Conservation (phyloP, 2,329 filamentous ascomycete species). For the Ceratocystis albifundus region DNA sequence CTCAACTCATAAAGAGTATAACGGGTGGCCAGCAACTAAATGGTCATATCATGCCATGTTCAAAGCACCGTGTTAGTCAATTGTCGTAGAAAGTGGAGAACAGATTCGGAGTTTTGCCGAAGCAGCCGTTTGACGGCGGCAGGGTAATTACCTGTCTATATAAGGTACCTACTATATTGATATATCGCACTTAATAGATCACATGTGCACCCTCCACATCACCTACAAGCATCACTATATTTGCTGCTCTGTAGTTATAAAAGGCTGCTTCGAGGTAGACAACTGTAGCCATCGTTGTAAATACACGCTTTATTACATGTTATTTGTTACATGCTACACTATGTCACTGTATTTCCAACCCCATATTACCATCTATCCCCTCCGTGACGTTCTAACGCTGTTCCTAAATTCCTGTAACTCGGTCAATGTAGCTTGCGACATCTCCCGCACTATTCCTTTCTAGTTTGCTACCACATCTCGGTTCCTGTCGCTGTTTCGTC, state of each 20-base stretch:
- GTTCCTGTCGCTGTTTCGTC: background rate
- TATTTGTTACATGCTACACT: conserved; percentile 4
- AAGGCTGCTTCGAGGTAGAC: no score
- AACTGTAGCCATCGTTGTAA: background rate
- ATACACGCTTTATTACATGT: background rate
- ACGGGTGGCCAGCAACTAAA: no score
- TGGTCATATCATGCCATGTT: no score
- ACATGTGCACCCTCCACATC: background rate
- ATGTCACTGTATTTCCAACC: background rate
- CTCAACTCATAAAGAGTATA: no score
- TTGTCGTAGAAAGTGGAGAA: conserved; percentile 2
- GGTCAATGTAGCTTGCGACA: background rate
- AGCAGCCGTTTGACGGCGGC: background rate
- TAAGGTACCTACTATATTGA: background rate
- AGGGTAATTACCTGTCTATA: background rate
- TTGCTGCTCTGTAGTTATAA: background rate
- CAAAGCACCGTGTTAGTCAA: background rate
- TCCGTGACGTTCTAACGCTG: background rate
- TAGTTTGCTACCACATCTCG: background rate
- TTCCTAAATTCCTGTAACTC: background rate
- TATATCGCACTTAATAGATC: background rate
- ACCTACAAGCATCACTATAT: background rate
- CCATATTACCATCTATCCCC: background rate
- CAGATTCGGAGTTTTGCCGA: background rate
- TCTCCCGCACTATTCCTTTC: background rate